Percentiles rank a stretch among this genome's conserved stretches.
Conservation (phyloP, 495 filamentous ascomycete species). For the Talaromyces stipitatus region DNA sequence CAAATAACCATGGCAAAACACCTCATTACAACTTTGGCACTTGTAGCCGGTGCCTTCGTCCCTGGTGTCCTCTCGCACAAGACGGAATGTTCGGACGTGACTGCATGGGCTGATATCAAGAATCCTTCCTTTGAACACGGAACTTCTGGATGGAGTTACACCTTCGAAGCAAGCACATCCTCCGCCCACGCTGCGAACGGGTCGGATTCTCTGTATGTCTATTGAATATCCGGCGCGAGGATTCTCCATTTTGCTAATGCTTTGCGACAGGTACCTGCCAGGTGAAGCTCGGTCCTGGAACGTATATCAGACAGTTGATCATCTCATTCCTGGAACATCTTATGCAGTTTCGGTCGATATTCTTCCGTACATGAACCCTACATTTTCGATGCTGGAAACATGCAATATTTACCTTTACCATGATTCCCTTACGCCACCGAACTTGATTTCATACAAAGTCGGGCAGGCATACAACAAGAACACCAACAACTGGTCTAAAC, state of each 20-base stretch:
- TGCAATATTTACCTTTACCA: background rate
- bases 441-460: background rate
- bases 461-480: background rate
- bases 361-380: background rate
- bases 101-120: background rate
- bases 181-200: background rate
- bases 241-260: background rate
- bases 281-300: background rate
- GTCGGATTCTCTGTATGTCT: background rate
- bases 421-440: background rate
- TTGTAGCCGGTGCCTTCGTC: background rate
- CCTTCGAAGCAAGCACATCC: background rate
- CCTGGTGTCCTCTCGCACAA: background rate
- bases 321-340: background rate
- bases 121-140: conserved; percentile 1
- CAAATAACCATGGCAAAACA: background rate
- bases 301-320: background rate
- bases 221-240: background rate
- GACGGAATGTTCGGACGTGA: background rate
- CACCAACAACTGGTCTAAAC: background rate
- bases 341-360: background rate
- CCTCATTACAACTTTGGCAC: background rate
- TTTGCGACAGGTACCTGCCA: background rate
- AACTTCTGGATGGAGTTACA: background rate
- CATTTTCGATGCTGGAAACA: background rate